Conservation (phyloP, 495 filamentous ascomycete species). For the Pyrenula massariospora region DNA sequence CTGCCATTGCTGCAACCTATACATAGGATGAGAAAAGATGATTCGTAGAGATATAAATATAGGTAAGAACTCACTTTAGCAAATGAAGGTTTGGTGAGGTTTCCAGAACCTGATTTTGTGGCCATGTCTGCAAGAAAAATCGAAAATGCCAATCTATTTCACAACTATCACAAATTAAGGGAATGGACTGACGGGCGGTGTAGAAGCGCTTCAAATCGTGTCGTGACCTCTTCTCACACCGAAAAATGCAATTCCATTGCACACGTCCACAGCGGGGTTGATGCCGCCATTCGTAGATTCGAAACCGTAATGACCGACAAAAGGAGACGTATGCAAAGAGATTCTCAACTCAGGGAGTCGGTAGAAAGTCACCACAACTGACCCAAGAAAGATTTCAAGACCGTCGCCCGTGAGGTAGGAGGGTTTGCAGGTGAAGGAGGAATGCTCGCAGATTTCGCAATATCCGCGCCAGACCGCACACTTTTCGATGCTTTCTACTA, state of each 20-base stretch:
- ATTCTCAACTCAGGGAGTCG: too few species aligned
- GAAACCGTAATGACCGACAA: not conserved
- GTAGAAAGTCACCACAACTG: too few species aligned
- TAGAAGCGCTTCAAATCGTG: not conserved
- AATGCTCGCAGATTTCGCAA: too few species aligned
- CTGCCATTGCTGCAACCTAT: conserved; percentile 34
- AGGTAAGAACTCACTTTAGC: conserved; percentile 23
- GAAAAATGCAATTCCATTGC: not conserved
- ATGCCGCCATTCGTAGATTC: not conserved
- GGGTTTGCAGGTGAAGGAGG: too few species aligned
- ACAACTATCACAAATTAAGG: not conserved
- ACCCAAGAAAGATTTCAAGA: too few species aligned
- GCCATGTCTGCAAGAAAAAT: not conserved
- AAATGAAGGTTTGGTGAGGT: conserved; percentile 24
- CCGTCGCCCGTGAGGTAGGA: too few species aligned
- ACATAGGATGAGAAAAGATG: conserved; percentile 3
- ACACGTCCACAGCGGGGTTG: not conserved
- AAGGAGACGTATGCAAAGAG: too few species aligned
- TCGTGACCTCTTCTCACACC: not conserved
- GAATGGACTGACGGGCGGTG: not conserved
- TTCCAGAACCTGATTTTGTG: not conserved
- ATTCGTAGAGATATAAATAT: not conserved
- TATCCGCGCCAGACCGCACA: too few species aligned
- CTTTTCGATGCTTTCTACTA: too few species aligned
- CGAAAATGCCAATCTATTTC: not conserved